A percentile compares a stretch with the other conserved stretches of the same genome.
Evolutionary conservation across 495 filamentous ascomycete species (phyloP).

Genomic region (Recurvomyces mirabilis): DNA sequence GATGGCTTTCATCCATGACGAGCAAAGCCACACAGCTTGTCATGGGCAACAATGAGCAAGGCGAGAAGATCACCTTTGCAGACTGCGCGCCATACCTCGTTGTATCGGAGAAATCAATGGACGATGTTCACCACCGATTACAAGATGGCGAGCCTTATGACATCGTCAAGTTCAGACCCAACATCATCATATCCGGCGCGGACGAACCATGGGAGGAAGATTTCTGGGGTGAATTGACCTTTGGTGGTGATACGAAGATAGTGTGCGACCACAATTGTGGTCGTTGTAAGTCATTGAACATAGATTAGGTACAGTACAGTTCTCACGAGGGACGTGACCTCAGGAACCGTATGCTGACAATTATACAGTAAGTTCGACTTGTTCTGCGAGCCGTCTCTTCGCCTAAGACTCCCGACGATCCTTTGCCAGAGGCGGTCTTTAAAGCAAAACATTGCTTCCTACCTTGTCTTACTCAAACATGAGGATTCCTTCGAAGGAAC

Average conservation of each 20-base stretch:
- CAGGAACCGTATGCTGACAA: too few relatives aligned
- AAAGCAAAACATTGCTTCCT: too few relatives aligned
- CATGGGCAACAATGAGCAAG: constrained; percentile 7
- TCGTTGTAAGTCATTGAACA: constrained; percentile 69
- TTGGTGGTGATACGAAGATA: constrained; percentile 37
- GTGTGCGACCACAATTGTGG: constrained; percentile 66
- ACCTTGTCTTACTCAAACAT: too few relatives aligned
- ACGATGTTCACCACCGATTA: constrained; percentile 52
- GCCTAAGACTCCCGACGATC: too few relatives aligned
- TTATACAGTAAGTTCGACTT: too few relatives aligned
- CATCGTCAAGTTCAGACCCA: constrained; percentile 74
- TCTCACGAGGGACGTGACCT: too few relatives aligned
- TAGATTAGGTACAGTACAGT: too few relatives aligned
- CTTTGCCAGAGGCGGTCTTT: too few relatives aligned
- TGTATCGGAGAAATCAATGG: constrained; percentile 56
- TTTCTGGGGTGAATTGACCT: constrained; percentile 60
- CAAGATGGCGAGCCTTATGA: constrained; percentile 47
- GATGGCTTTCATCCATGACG: constrained; percentile 39
- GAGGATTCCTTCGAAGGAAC: too few relatives aligned
- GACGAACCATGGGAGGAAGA: constrained; percentile 66
- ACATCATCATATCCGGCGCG: constrained; percentile 61
- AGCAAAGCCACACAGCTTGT: constrained; percentile 28
- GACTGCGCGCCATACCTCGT: constrained; percentile 72
- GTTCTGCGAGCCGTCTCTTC: too few relatives aligned
- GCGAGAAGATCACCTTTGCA: constrained; percentile 55